Conservation (phyloP, 2,329 filamentous ascomycete species). For the Fusarium subtropicale region DNA sequence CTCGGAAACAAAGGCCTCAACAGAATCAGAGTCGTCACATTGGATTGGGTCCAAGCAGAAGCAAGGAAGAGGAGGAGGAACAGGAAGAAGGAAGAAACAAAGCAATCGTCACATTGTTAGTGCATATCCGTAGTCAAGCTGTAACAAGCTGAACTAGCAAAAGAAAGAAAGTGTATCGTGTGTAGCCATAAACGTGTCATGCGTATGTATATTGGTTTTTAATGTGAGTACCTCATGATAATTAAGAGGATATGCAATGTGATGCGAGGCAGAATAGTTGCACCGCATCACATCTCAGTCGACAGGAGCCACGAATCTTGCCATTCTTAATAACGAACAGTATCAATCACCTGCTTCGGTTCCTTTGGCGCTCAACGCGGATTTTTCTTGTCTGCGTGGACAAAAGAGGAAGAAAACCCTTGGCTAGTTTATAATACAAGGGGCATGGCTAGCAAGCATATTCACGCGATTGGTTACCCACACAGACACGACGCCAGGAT, state of each 20-base stretch:
- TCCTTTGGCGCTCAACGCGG: constrained; percentile 35
- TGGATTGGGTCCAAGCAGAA: constrained; percentile 7
- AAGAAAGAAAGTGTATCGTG: constrained; percentile 22
- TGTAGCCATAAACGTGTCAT: constrained; percentile 5
- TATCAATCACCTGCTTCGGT: constrained; percentile 20
- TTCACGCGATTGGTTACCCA: constrained; percentile 27
- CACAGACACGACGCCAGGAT: constrained; percentile 37
- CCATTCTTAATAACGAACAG: constrained; percentile 17
- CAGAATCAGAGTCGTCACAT: constrained; percentile 4
- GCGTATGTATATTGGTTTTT: neutral
- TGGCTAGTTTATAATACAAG: constrained; percentile 35
- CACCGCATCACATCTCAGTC: constrained; percentile 13
- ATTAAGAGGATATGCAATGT: neutral
- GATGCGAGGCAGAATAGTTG: neutral
- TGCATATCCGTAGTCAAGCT: neutral
- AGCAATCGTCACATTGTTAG: constrained; percentile 7
- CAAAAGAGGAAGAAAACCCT: constrained; percentile 23
- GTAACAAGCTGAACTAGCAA: constrained; percentile 20
- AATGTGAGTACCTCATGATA: neutral
- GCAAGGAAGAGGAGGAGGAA: constrained; percentile 13
- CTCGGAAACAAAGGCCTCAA: constrained; percentile 39
- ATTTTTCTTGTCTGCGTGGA: constrained; percentile 13
- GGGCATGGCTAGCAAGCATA: constrained; percentile 8
- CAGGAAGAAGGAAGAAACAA: constrained; percentile 20
- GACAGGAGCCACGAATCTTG: constrained; percentile 20